Evolutionary conservation across 352 stramenopile genomes (phyloP), one percentile per base, ranked within the genome.

Genomic region (Saprolegnia diclina): DNA sequence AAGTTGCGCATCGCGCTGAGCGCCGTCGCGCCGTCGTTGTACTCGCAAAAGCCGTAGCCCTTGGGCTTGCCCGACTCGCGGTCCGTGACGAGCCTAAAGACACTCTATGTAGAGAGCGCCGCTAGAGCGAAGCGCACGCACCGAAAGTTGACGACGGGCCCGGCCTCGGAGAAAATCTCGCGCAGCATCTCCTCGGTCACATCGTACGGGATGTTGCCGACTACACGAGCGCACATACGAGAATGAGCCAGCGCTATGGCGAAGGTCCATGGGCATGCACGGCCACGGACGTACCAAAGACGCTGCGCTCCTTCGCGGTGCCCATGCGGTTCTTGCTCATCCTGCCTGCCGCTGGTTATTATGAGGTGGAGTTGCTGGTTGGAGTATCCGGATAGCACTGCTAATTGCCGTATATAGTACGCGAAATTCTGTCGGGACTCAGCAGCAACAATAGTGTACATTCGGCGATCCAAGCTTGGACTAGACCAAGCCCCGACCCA

Each of bases 201-300:
- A 81, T 94, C 86, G 73, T 94, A 94, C 54, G 86, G 86, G 57
- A 94, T 94, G 72, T 94, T 94, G 67, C 86, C 86, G 48, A 94
- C 86, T 94, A 71, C 14, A 22, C 42, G 42, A 38, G 37, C 37
- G 40, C 35, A 55, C 21, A 53, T 0, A 65, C 22, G 18, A 44
- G 32, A 7, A 44, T 19, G 70, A 69, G 50, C 42, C 24, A 37
- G 71, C 18, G 42, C 57, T 55, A 72, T 61, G 21, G 61, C 29
- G 5, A 6, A 35, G 61, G 64, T 42, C 19, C 24, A 48, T 10
- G 29, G 21, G 9, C 32, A 55, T 16, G 16, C 50, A 52, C 59
- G 26, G 18, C 55, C 7, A 63, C 7, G 5, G 0, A 81, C 81
- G 73, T 76, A 94, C 85, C 85, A 68, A 94, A 94, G 53, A 94